These are phyloP conservation scores for Parmelia sp. DNA, from an alignment of 495 filamentous ascomycete genomes.

Conservation along the genomic window DNA sequence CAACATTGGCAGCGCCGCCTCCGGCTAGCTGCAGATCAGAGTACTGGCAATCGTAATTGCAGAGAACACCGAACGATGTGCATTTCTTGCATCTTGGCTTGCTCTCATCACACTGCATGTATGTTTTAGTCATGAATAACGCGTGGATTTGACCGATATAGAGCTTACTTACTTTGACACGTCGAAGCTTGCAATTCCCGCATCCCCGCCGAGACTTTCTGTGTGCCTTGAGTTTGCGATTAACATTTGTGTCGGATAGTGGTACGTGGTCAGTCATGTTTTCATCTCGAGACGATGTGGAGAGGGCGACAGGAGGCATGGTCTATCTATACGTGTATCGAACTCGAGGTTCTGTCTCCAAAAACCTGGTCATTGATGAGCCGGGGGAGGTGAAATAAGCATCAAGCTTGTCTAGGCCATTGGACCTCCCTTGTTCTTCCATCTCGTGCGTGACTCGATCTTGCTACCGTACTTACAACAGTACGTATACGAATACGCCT, in stretches of 20 bases:
- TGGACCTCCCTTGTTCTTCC: too few relatives aligned
- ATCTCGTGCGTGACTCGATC: too few relatives aligned
- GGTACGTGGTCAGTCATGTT: neutral
- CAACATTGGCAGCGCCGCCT: slow-evolving; percentile 30
- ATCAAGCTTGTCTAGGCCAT: too few relatives aligned
- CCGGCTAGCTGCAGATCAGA: slow-evolving; percentile 37
- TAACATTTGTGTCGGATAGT: neutral
- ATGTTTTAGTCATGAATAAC: slow-evolving; percentile 6
- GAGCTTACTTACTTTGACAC: slow-evolving; percentile 39
- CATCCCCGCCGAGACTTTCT: slow-evolving; percentile 44
- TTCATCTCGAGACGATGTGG: neutral
- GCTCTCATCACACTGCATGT: slow-evolving; percentile 39
- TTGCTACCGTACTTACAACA: too few relatives aligned
- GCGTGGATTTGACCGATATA: neutral
- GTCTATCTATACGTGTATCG: too few relatives aligned
- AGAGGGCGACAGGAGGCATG: neutral
- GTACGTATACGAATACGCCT: neutral
- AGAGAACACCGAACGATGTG: slow-evolving; percentile 37
- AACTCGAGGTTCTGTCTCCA: too few relatives aligned
- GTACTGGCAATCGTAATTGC: slow-evolving; percentile 37
- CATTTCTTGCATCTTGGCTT: slow-evolving; percentile 43
- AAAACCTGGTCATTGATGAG: too few relatives aligned
- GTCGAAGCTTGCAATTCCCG: slow-evolving; percentile 46
- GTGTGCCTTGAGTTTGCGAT: slow-evolving; percentile 24
- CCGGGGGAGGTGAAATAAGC: too few relatives aligned